Evolutionary conservation across 192 early-diverging fungal species (phyloP), one percentile per base, ranked within the genome.

Genomic region (Paraglomus brasilianum): DNA sequence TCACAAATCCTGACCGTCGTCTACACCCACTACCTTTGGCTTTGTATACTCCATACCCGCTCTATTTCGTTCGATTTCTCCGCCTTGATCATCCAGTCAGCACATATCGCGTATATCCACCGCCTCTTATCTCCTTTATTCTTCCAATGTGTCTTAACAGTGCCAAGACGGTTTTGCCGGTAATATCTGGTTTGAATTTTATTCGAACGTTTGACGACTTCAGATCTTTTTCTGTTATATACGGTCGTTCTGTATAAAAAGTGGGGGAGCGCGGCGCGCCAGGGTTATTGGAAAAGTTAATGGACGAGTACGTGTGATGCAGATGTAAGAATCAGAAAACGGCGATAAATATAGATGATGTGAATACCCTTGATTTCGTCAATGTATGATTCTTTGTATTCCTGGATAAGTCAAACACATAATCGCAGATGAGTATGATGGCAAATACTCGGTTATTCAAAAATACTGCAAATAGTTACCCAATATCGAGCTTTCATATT

Each of bases 311-410:
- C 30, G 30, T 30, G 30, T 30, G 30, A 30, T 30, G 30, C 30
- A 30, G 30, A 2, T 30, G 30, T 30, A 30, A 30, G 30, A 1
- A 30, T 30, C 30, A 56, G 17, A 21, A 6, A 55, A 6, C 7
- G 24, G 24, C 24, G 17, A 30, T 56, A 56, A 56, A 17, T 56
- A 22, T 46, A 7, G 5, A 21, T 24, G 5, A 46, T 7, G n/a
- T 47, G 15, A 30, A 46, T 66, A 66, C 64, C 64, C 51, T 30
- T 66, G n/a, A 45, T 66, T 66, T 66, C 64, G 11, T 66, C 64
- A 66, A n/a, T 66, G 19, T 46, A 22, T 4, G 47, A 46, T 30
- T 30, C 64, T 49, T 19, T 52, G 21, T 66, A 66, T 66, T 48
- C 48, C 64, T 66, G 40, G 30, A 45, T 8, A 43, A 43, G 15